These are phyloP conservation scores for Alternaria panax DNA, from an alignment of 2,329 filamentous ascomycete genomes.

Conservation along the genomic window DNA sequence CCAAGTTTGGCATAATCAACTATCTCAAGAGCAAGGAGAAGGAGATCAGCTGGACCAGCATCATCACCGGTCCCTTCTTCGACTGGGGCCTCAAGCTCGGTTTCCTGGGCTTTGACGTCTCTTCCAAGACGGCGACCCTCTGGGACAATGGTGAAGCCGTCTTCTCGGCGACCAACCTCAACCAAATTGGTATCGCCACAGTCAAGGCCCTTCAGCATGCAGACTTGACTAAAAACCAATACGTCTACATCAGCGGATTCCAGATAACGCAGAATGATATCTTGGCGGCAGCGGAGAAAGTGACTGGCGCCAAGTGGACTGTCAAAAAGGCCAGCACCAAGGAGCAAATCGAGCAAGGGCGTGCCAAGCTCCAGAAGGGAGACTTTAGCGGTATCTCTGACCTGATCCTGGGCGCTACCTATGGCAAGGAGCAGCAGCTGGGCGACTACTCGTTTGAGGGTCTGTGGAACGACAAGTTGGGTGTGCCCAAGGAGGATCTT, in stretches of 20 bases:
- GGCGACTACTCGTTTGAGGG: constrained; percentile 33
- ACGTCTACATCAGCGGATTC: constrained; percentile 66
- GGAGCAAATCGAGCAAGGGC: constrained; percentile 39
- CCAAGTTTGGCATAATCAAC: constrained; percentile 59
- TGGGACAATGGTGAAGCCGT: constrained; percentile 64
- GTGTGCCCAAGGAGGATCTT: constrained; percentile 51
- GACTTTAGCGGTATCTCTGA: constrained; percentile 38
- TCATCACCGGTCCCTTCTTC: constrained; percentile 61
- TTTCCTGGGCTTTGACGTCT: constrained; percentile 61
- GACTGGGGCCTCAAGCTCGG: constrained; percentile 63
- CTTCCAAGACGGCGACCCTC: constrained; percentile 60
- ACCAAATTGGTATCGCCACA: constrained; percentile 61
- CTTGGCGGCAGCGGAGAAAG: constrained; percentile 60
- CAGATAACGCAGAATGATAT: constrained; percentile 66
- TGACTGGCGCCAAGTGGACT: constrained; percentile 60
- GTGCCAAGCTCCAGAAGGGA: constrained; percentile 47
- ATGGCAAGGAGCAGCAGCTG: constrained; percentile 25
- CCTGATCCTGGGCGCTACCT: constrained; percentile 31
- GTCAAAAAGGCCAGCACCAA: constrained; percentile 52
- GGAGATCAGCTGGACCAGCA: constrained; percentile 64
- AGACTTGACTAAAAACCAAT: constrained; percentile 64
- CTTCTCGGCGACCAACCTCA: constrained; percentile 61
- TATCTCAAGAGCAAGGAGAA: constrained; percentile 60
- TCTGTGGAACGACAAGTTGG: constrained; percentile 53
- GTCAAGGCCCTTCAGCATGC: constrained; percentile 59